phyloP scores from a whole-genome alignment of 768 basidiomycete genomes.

The Suillus alpinus region DNA sequence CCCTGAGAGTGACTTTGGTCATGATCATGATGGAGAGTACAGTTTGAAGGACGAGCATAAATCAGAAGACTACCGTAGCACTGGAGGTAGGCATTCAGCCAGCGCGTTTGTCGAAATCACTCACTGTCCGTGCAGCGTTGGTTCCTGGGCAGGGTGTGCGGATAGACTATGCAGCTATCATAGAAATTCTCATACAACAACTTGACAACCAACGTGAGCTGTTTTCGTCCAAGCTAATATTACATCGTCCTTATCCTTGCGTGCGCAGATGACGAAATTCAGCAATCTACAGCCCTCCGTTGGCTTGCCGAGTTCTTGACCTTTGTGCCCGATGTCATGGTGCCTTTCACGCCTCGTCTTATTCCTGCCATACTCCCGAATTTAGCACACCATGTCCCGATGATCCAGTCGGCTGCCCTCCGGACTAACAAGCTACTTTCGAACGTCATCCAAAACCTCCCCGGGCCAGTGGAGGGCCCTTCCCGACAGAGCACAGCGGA shows the following conservation, averaged over 20 bases:
- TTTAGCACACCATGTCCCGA: conserved; percentile 84
- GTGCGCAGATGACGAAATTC: conserved; percentile 77
- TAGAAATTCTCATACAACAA: conserved; percentile 90
- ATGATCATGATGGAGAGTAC: conserved; percentile 39
- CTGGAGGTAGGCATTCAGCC: conserved; percentile 51
- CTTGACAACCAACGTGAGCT: conserved; percentile 77
- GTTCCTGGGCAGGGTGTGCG: conserved; percentile 90
- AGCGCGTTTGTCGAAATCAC: conserved; percentile 1
- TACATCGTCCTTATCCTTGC: neutral
- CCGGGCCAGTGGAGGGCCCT: conserved; percentile 58
- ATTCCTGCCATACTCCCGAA: conserved; percentile 93
- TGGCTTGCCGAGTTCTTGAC: conserved; percentile 91
- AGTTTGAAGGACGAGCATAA: conserved; percentile 42
- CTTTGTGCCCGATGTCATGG: conserved; percentile 88
- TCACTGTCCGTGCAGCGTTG: conserved; percentile 55
- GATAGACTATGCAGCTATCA: conserved; percentile 87
- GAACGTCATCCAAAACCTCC: conserved; percentile 82
- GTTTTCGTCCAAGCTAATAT: conserved; percentile 5
- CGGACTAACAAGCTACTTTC: conserved; percentile 84
- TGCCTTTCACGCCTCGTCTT: conserved; percentile 91
- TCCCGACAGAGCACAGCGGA: conserved; percentile 22
- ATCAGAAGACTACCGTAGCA: conserved; percentile 57
- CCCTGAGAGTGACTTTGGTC: conserved; percentile 40
- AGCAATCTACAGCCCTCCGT: conserved; percentile 88
- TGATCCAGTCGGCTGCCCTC: conserved; percentile 85